Evolutionary conservation across 2,329 filamentous ascomycete genomes (phyloP), one percentile per base, ranked within the genome.

Genomic region (Diaporthe caulivora): DNA sequence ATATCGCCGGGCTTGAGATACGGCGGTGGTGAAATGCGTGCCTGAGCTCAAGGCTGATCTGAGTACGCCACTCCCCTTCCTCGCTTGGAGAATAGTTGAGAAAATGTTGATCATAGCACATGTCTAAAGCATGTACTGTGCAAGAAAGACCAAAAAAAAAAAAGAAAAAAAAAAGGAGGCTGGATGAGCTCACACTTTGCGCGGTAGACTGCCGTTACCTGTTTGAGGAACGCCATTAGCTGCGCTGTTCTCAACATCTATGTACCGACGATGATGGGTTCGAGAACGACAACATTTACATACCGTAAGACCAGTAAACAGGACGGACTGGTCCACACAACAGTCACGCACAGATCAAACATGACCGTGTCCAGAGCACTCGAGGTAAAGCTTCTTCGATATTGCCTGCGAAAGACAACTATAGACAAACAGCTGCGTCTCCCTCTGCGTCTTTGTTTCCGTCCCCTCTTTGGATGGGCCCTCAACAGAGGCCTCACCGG

Each of bases 341-440:
- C 29, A 65, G 42, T 26, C 21, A 24, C 6, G 18, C 42, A 51
- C 40, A 8, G 5, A 49, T 42, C 47, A 44, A 11, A 24, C 18
- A 40, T 53, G n/a, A 54, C 34, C 18, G 29, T 47, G 55, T 31
- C 55, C 34, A 29, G 24, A 64, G 44, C 54, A 57, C 37, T 18
- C 40, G 55, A 68, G 70, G 40, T 69, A 72, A 70, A 31, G 40
- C 67, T 74, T 72, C 64, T 70, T 65, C 53, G 53, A 65, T 74
- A 74, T 74, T 72, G 73, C 64, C 70, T 74, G 73, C 55, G 64
- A 51, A 64, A 70, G 73, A 70, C 70, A 29, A 70, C 73, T 74
- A 74, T 58, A 72, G 64, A 72, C 70, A 74, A 67, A 70, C 64
- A 70, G 70, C 73, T 74, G 72, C 57, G 57, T 55, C 65, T 60